These are phyloP conservation scores for Uromyces viciae-fabae DNA, from an alignment of 1,284 basidiomycete species.

Conservation along the genomic window DNA sequence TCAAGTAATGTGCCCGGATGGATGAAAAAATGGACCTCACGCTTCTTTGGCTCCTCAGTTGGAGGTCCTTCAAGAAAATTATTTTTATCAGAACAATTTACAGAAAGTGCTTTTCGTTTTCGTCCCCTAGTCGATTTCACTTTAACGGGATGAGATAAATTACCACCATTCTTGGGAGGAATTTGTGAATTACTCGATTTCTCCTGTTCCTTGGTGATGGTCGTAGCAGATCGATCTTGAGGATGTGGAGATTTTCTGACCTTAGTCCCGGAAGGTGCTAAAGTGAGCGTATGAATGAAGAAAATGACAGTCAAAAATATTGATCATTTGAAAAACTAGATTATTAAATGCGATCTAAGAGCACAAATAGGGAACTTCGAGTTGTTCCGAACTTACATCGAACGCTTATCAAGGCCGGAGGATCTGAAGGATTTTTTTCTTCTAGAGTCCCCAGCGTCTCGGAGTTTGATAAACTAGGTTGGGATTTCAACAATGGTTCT, in stretches of 20 bases:
- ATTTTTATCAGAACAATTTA: constrained; percentile 6
- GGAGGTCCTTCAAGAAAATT: too few species aligned
- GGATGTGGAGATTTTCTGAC: constrained; percentile 4
- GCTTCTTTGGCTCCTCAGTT: constrained; percentile 1
- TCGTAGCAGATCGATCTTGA: neutral
- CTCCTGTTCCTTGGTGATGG: neutral
- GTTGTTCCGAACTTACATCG: neutral
- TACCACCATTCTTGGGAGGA: neutral
- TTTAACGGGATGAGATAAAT: neutral
- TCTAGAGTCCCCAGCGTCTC: neutral
- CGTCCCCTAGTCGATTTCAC: neutral
- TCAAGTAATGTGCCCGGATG: neutral
- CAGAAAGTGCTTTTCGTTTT: constrained; percentile 15
- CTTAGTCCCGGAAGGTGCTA: too few species aligned
- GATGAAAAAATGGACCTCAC: constrained; percentile 1
- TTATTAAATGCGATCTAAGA: too few species aligned
- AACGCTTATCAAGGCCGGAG: neutral
- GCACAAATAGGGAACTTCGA: neutral
- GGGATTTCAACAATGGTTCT: too few species aligned
- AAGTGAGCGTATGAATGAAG: neutral
- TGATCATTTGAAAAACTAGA: too few species aligned
- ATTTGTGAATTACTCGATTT: neutral
- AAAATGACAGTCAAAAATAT: neutral
- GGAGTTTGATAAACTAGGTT: neutral
- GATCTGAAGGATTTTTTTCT: neutral